Evolutionary conservation across 805 yeast species (phyloP), one percentile per base, ranked within the genome.

Genomic region (Scheffersomyces amazonensis): DNA sequence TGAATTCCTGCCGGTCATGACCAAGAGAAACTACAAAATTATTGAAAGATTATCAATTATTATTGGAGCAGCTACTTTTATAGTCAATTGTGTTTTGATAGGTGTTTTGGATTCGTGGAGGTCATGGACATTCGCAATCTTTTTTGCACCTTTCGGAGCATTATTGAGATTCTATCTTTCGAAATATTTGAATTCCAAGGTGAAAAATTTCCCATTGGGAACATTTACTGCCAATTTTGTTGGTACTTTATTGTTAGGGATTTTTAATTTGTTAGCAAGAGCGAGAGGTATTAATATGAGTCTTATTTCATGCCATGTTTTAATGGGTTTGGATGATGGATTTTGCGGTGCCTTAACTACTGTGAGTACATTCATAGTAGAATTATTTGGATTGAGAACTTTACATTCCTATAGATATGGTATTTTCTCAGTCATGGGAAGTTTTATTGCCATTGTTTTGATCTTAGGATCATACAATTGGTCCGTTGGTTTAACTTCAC

Each of bases 101-200:
- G 52, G 69, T 44, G 67, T 43, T 32, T 60, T 32, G 42, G 58
- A 58, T 24, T 57, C 66, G 23, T 81, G 88, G 74, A 76, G 95
- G 41, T 45, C 63, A 6, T 89, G 95, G 91, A 77, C 85, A 3
- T 68, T 87, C 41, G 60, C 82, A 3, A 68, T 80, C 16, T 54
- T 83, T 3, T 80, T 89, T 50, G 81, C 87, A 0, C 89, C 95
- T 0, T 64, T 81, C 44, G 96, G 87, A 0, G 81, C 87, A 2
- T 62, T 74, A 46, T 19, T 66, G 4, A 62, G 97, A 30, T 86
- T 57, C 52, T 69, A 74, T 42, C 49, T 83, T 4, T 67, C 88
- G 2, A 69, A 64, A 39, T 49, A 52, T 40, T 56, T 73, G 18
- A 87, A 87, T 46, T 56, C 67, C 1, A 49, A 42, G 12, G 32